Evolutionary conservation across 441 rosid genomes (phyloP).

Genomic region (Lepidium campestre): DNA sequence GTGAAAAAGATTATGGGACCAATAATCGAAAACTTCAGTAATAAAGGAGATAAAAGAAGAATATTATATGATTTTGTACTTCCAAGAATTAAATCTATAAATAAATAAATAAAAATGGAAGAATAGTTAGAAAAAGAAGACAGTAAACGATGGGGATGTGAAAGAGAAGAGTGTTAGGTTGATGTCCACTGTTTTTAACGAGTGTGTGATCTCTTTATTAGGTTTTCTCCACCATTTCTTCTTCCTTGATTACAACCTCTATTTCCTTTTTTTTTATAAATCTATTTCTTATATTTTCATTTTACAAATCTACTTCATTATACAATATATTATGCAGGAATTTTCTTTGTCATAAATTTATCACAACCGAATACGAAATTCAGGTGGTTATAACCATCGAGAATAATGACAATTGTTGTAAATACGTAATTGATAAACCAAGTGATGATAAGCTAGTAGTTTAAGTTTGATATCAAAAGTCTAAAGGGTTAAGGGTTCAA

Average conservation of each 20-base stretch:
- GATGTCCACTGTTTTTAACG: slow-evolving; percentile 21
- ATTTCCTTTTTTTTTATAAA: neutral
- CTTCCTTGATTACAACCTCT: slow-evolving; percentile 18
- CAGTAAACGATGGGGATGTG: slow-evolving; percentile 16
- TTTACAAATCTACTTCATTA: neutral
- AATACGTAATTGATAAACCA: too few relatives aligned
- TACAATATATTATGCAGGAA: neutral
- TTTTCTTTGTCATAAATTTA: too few relatives aligned
- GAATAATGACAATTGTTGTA: too few relatives aligned
- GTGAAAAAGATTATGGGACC: slow-evolving; percentile 4
- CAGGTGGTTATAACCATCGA: too few relatives aligned
- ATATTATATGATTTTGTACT: slow-evolving; percentile 1
- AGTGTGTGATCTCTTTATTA: slow-evolving; percentile 20
- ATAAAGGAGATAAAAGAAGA: neutral
- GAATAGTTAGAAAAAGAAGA: neutral
- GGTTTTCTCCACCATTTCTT: slow-evolving; percentile 11
- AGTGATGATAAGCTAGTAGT: too few relatives aligned
- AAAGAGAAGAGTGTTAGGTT: slow-evolving; percentile 23
- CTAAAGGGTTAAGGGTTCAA: too few relatives aligned
- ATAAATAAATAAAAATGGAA: neutral
- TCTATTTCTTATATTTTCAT: neutral
- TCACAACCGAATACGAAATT: too few relatives aligned
- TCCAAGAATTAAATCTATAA: neutral
- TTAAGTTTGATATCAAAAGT: too few relatives aligned
- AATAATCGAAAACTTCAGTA: slow-evolving; percentile 10